Conservation (phyloP, 768 basidiomycete species). For the Trichaptum fuscoviolaceum region DNA sequence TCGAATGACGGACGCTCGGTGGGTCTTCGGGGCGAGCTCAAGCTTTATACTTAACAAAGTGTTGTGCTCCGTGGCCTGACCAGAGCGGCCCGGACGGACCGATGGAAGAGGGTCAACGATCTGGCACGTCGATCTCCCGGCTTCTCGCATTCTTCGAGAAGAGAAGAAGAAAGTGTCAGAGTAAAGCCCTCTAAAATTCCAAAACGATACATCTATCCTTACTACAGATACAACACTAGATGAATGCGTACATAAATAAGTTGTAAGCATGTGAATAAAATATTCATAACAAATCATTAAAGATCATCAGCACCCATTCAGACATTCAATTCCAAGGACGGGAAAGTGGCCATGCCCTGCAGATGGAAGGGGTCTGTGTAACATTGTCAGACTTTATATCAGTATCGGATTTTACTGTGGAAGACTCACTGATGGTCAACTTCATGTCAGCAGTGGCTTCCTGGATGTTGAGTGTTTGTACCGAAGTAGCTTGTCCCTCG, state of each 20-base stretch:
- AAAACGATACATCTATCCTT: no score
- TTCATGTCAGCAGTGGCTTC: conserved; percentile 15
- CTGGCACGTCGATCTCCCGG: conserved; percentile 10
- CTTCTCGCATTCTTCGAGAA: neutral
- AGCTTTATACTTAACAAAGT: conserved; percentile 17
- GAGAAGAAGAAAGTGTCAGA: no score
- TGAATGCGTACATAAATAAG: neutral
- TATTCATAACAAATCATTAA: neutral
- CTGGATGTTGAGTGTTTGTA: conserved; percentile 29
- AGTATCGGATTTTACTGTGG: neutral
- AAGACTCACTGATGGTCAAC: neutral
- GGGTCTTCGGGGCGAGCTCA: conserved; percentile 13
- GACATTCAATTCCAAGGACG: neutral
- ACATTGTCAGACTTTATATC: neutral
- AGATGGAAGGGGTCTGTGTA: conserved; percentile 9
- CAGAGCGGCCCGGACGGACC: neutral
- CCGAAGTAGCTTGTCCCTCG: conserved; percentile 28
- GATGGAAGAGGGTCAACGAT: conserved; percentile 16
- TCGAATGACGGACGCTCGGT: conserved; percentile 18
- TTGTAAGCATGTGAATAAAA: neutral
- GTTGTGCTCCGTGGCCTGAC: conserved; percentile 13
- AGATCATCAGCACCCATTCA: neutral
- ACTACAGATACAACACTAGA: no score
- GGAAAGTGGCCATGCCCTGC: conserved; percentile 9
- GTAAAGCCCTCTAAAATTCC: no score